These are phyloP conservation scores for Sclerotinia spermophila DNA, from an alignment of 2,329 filamentous ascomycete species.

Conservation along the genomic window DNA sequence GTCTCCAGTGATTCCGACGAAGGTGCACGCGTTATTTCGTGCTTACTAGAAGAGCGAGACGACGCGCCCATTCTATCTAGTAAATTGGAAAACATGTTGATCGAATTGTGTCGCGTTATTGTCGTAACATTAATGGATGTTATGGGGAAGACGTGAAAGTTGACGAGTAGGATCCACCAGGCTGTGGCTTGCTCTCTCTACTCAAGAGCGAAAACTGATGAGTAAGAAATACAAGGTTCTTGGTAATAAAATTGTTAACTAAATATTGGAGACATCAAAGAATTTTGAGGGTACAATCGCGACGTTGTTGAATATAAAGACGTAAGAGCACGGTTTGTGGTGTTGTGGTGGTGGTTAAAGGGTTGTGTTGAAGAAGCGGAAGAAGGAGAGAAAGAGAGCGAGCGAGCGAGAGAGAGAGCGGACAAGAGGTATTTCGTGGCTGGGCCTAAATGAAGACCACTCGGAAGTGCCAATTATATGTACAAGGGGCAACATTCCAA, in stretches of 20 bases:
- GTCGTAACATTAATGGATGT: slow-evolving; percentile 12
- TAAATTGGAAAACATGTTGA: slow-evolving; percentile 28
- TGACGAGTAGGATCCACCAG: slow-evolving; percentile 14
- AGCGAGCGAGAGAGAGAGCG: too few species aligned
- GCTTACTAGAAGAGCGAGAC: slow-evolving; percentile 20
- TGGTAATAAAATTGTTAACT: not conserved
- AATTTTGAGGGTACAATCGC: not conserved
- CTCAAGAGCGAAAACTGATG: not conserved
- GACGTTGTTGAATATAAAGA: not conserved
- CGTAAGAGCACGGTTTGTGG: not conserved
- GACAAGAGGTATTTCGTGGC: slow-evolving; percentile 14
- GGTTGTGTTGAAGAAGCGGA: slow-evolving; percentile 8
- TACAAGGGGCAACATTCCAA: slow-evolving; percentile 15
- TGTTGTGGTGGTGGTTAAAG: not conserved
- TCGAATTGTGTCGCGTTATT: slow-evolving; percentile 19
- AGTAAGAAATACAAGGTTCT: not conserved
- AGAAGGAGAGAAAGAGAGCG: not conserved
- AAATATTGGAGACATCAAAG: not conserved
- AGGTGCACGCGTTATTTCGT: slow-evolving; percentile 29
- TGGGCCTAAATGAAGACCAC: slow-evolving; percentile 9
- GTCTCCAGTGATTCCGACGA: slow-evolving; percentile 33
- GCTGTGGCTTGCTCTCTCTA: slow-evolving; percentile 16
- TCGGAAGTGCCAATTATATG: slow-evolving; percentile 6
- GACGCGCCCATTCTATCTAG: slow-evolving; percentile 26
- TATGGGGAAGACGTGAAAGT: slow-evolving; percentile 18